Evolutionary conservation across 2,329 filamentous ascomycete species (phyloP).

Genomic region (Pseudonectria buxi): DNA sequence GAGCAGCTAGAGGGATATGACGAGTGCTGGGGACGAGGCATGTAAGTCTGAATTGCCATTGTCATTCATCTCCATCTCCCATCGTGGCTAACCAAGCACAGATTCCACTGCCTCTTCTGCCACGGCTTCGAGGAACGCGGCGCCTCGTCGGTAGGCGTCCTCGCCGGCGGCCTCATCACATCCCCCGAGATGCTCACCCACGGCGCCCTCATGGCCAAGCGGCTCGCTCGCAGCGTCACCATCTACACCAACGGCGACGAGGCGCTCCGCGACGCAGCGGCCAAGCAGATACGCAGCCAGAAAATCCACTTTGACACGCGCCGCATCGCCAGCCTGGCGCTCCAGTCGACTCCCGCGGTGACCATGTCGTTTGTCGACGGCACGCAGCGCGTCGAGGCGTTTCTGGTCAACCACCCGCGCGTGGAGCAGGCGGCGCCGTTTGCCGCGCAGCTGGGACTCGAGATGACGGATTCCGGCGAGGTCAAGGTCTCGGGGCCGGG

Average conservation of each 20-base stretch:
- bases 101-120: slow-evolving; percentile 54
- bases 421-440: slow-evolving; percentile 34
- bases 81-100: slow-evolving; percentile 9
- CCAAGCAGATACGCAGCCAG: slow-evolving; percentile 20
- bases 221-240: slow-evolving; percentile 37
- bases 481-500: slow-evolving; percentile 37
- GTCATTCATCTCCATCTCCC: too few relatives aligned
- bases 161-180: slow-evolving; percentile 33
- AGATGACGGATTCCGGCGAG: slow-evolving; percentile 35
- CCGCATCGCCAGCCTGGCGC: slow-evolving; percentile 22
- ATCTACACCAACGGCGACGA: slow-evolving; percentile 45
- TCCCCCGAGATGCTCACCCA: slow-evolving; percentile 28
- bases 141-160: slow-evolving; percentile 36
- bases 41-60: too few relatives aligned
- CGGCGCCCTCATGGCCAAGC: slow-evolving; percentile 36
- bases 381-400: slow-evolving; percentile 28
- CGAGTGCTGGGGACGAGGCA: slow-evolving; percentile 47
- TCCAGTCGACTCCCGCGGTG: slow-evolving; percentile 22
- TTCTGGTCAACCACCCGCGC: slow-evolving; percentile 33
- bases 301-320: slow-evolving; percentile 33
- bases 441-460: slow-evolving; percentile 37
- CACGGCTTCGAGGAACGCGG: slow-evolving; percentile 53
- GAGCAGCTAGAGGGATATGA: slow-evolving; percentile 44
- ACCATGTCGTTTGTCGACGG: slow-evolving; percentile 35
- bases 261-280: slow-evolving; percentile 21